These are phyloP conservation scores for Amauroascus niger DNA, from an alignment of 2,329 filamentous ascomycete genomes.

Conservation along the genomic window DNA sequence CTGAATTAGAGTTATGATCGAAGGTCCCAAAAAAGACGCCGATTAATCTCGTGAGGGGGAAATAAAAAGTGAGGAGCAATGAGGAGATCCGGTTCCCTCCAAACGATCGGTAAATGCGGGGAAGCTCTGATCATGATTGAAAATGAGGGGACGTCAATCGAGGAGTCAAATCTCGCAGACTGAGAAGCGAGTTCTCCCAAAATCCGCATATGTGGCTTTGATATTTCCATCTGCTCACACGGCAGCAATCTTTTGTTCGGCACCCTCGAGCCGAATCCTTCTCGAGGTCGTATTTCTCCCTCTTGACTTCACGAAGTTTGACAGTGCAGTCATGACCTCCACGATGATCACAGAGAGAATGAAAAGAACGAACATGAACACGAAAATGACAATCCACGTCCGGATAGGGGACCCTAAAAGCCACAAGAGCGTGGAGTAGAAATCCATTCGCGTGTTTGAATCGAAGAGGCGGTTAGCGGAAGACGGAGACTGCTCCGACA, in stretches of 20 bases:
- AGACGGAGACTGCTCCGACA: background rate
- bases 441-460: background rate
- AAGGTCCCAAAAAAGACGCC: background rate
- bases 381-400: slow-evolving; percentile 1
- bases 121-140: background rate
- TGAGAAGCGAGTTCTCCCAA: background rate
- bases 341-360: slow-evolving; percentile 15
- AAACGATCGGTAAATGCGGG: background rate
- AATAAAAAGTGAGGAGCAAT: background rate
- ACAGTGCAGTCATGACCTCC: slow-evolving; percentile 4
- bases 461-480: background rate
- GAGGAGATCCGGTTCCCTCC: background rate
- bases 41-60: background rate
- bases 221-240: background rate
- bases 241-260: slow-evolving; percentile 1
- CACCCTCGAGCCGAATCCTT: slow-evolving; percentile 4
- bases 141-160: background rate
- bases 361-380: slow-evolving; percentile 10
- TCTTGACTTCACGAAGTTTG: background rate
- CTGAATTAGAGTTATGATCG: background rate
- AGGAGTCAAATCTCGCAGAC: background rate
- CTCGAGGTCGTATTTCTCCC: background rate
- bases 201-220: background rate
- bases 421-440: background rate
- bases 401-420: slow-evolving; percentile 11